These are phyloP conservation scores for Camelina laxa DNA, from an alignment of 345 rosid species.

Conservation along the genomic window DNA sequence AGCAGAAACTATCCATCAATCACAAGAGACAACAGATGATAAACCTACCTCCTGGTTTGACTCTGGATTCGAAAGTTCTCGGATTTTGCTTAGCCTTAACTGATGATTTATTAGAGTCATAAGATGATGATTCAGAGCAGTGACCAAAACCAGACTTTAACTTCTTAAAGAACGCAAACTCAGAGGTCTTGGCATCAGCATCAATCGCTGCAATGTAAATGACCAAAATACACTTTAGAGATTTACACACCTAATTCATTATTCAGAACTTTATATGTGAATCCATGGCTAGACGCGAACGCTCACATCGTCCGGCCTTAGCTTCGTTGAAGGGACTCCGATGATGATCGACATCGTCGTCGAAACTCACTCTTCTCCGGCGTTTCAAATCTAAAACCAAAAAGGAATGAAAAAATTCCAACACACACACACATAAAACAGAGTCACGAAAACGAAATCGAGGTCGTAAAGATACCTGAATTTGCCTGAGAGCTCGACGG, in stretches of 20 bases:
- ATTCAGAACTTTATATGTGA: neutral
- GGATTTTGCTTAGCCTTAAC: slow-evolving; percentile 29
- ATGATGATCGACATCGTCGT: slow-evolving; percentile 37
- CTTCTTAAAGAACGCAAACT: slow-evolving; percentile 76
- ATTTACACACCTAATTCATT: slow-evolving; percentile 8
- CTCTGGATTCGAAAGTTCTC: slow-evolving; percentile 30
- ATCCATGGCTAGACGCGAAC: neutral
- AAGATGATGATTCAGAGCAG: slow-evolving; percentile 18
- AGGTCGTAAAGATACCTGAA: slow-evolving; percentile 11
- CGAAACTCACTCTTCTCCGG: slow-evolving; percentile 48
- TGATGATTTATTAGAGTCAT: slow-evolving; percentile 26
- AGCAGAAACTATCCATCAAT: slow-evolving; percentile 5
- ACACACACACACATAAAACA: neutral
- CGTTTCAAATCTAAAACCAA: slow-evolving; percentile 46
- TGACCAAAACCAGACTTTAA: slow-evolving; percentile 52
- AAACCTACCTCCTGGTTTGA: slow-evolving; percentile 39
- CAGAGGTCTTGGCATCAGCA: slow-evolving; percentile 77
- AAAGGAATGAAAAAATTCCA: neutral
- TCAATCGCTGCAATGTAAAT: slow-evolving; percentile 59
- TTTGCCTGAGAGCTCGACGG: slow-evolving; percentile 31
- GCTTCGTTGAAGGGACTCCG: slow-evolving; percentile 25
- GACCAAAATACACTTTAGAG: too few species aligned
- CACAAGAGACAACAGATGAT: neutral
- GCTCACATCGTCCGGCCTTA: slow-evolving; percentile 26
- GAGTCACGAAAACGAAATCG: neutral